A percentile compares a stretch with the other conserved stretches of the same genome.
These are phyloP conservation scores for Rhamnella rubrinervis DNA, from an alignment of 331 rosid species.

Conservation along the genomic window DNA sequence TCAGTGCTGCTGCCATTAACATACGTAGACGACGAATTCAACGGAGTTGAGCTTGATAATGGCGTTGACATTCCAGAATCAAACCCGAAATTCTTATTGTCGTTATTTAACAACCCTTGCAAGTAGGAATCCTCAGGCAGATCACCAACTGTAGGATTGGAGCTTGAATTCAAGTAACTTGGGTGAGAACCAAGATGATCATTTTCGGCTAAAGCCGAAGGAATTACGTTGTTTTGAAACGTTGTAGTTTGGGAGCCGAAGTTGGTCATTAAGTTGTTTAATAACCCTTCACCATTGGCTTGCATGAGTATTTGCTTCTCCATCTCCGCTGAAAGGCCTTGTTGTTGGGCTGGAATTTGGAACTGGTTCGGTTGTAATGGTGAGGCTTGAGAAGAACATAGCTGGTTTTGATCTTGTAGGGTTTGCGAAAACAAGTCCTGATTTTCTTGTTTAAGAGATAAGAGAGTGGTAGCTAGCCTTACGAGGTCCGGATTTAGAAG, in stretches of 20 bases:
- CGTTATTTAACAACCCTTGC: constrained; percentile 25
- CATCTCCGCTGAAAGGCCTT: constrained; percentile 20
- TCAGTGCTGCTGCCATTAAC: constrained; percentile 48
- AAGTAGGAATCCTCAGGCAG: constrained; percentile 34
- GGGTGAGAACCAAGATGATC: constrained; percentile 30
- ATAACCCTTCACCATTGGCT: constrained; percentile 18
- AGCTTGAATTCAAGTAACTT: constrained; percentile 19
- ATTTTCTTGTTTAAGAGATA: constrained; percentile 49
- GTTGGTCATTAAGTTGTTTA: constrained; percentile 3
- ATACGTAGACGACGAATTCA: constrained; percentile 63
- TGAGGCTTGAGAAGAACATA: constrained; percentile 17
- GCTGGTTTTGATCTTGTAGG: constrained; percentile 36
- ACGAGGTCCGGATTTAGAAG: constrained; percentile 60
- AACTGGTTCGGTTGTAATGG: constrained; percentile 31
- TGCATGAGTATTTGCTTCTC: constrained; percentile 27
- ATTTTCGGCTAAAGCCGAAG: constrained; percentile 29
- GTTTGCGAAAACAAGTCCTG: constrained; percentile 34
- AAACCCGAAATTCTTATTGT: constrained; percentile 33
- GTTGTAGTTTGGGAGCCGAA: constrained; percentile 5
- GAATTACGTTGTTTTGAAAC: constrained; percentile 15
- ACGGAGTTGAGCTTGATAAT: constrained; percentile 54
- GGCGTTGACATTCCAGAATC: constrained; percentile 73
- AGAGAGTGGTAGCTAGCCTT: constrained; percentile 49
- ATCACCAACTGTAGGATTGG: constrained; percentile 27
- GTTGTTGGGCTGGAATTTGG: constrained; percentile 14